Evolutionary conservation across 176 grass and related monocot genomes (phyloP).

Genomic region (Zoysia pacifica): DNA sequence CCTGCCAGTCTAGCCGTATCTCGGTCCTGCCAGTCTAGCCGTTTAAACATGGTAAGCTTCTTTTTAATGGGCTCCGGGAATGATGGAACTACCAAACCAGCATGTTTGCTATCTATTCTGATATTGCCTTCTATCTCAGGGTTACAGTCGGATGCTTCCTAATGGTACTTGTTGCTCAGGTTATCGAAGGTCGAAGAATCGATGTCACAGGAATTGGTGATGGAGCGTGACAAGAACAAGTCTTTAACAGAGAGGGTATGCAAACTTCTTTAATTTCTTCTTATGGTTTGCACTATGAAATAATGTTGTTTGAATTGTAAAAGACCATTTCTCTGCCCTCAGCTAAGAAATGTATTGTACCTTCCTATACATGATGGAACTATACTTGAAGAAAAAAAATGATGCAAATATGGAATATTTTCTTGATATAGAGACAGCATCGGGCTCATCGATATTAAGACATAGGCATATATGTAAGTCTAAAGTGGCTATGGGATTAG

Average conservation of each 20-base stretch:
- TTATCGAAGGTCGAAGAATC: constrained; percentile 60
- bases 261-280: constrained; percentile 5
- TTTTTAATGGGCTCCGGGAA: not conserved
- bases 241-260: constrained; percentile 75
- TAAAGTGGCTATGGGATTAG: not conserved
- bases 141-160: constrained; percentile 13
- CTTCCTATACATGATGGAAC: not conserved
- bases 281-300: constrained; percentile 23
- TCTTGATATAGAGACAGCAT: not conserved
- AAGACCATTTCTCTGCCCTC: not conserved
- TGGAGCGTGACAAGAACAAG: constrained; percentile 69
- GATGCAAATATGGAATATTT: too few species aligned
- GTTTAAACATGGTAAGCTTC: not conserved
- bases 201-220: constrained; percentile 60
- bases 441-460: not conserved
- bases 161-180: constrained; percentile 52
- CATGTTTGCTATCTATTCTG: constrained; percentile 23
- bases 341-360: not conserved
- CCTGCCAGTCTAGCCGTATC: too few species aligned
- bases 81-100: not conserved
- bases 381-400: too few species aligned
- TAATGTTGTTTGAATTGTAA: constrained; percentile 15
- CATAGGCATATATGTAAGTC: not conserved
- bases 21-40: not conserved
- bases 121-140: constrained; percentile 14